Evolutionary conservation across 192 early-diverging fungal genomes (phyloP).

Genomic region (Coemansia sp.): DNA sequence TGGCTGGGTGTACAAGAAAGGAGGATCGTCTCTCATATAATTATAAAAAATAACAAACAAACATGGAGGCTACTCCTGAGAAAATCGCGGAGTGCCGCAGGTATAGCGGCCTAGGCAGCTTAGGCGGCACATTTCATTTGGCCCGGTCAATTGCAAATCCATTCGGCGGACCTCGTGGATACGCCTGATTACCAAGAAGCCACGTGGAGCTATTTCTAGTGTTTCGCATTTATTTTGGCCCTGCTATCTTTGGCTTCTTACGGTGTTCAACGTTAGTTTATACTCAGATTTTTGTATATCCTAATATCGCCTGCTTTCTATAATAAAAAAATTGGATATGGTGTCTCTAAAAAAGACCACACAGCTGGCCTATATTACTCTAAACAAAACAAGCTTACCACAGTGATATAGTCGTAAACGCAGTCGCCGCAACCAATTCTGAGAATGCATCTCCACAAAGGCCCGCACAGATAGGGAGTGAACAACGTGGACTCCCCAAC

Average conservation of each 20-base stretch:
- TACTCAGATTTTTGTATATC: neutral
- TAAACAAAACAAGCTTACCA: neutral
- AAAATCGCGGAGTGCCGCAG: neutral
- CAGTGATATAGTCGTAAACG: neutral
- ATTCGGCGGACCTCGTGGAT: too few species aligned
- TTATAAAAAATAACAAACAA: neutral
- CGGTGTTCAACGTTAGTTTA: neutral
- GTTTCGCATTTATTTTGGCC: neutral
- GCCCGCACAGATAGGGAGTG: neutral
- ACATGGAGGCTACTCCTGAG: neutral
- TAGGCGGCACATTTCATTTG: neutral
- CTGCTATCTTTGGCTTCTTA: neutral
- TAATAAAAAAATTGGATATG: neutral
- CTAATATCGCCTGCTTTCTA: too few species aligned
- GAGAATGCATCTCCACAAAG: neutral
- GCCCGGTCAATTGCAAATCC: neutral
- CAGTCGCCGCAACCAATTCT: neutral
- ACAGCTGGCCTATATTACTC: neutral
- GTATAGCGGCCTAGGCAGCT: neutral
- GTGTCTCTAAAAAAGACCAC: neutral
- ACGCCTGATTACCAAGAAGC: neutral
- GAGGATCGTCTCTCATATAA: neutral
- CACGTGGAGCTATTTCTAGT: neutral
- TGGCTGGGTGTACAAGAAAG: neutral
- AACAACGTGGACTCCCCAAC: neutral